phyloP scores from a whole-genome alignment of 2,329 filamentous ascomycete species.

The Aureobasidium sp. region DNA sequence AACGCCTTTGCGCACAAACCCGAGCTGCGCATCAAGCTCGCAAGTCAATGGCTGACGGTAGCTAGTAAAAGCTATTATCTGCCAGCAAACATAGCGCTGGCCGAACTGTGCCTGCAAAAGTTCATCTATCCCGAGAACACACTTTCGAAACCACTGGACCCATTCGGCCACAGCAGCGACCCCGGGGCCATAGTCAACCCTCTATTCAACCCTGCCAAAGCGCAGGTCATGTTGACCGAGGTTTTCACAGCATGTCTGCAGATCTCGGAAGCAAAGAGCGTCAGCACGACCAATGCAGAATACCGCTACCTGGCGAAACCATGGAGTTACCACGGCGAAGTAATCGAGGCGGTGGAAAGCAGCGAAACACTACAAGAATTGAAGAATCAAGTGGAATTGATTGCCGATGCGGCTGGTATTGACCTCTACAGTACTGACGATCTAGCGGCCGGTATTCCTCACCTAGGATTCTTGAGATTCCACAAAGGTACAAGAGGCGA shows the following conservation, averaged over 20 bases:
- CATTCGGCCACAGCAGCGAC: conserved; percentile 22
- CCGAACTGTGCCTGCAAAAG: conserved; percentile 23
- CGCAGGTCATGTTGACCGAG: conserved; percentile 14
- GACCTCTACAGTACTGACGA: conserved; percentile 23
- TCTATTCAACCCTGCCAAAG: conserved; percentile 20
- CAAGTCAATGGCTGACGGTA: conserved; percentile 24
- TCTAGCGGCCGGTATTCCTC: not conserved
- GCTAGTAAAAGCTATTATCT: conserved; percentile 22
- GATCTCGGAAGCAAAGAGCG: conserved; percentile 5
- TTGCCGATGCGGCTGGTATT: conserved; percentile 26
- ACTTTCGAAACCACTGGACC: conserved; percentile 7
- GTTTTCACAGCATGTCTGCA: not conserved
- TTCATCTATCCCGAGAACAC: conserved; percentile 11
- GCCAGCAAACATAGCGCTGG: conserved; percentile 24
- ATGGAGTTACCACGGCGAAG: not conserved
- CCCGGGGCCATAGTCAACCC: conserved; percentile 21
- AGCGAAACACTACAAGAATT: conserved; percentile 17
- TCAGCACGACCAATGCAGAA: not conserved
- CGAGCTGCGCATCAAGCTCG: conserved; percentile 22
- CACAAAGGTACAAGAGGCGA: conserved; percentile 14
- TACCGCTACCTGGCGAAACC: not conserved
- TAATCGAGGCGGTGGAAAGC: not conserved
- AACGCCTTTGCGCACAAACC: conserved; percentile 25
- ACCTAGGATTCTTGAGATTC: conserved; percentile 23
- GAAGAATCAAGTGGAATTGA: conserved; percentile 22